Percentiles rank a stretch among this genome's conserved stretches.
phyloP scores from a whole-genome alignment of 23 red algal genomes.

The Pyropia haitanensis region DNA sequence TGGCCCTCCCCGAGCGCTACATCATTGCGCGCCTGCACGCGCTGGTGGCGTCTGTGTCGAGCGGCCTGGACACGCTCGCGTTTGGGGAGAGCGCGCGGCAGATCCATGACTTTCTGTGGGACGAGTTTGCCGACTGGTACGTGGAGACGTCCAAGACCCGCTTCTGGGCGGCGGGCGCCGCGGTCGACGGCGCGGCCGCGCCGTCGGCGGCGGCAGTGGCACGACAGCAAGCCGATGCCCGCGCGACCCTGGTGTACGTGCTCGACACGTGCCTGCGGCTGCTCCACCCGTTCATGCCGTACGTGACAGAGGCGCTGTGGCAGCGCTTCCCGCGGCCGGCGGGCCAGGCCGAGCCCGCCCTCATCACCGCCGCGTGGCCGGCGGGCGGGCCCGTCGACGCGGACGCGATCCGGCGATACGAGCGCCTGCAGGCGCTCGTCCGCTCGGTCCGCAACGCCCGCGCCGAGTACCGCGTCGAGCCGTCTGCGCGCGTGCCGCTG shows the following conservation, averaged over 20 bases:
- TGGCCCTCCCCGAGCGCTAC: slow-evolving; percentile 73
- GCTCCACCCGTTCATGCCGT: slow-evolving; percentile 98
- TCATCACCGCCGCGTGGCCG: slow-evolving; percentile 80
- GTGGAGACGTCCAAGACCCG: slow-evolving; percentile 89
- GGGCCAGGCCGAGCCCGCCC: slow-evolving; percentile 29
- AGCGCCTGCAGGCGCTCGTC: slow-evolving; percentile 69
- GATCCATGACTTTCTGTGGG: slow-evolving; percentile 94
- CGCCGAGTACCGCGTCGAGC: slow-evolving; percentile 76
- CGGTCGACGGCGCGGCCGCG: slow-evolving; percentile 1
- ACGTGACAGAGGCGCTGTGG: slow-evolving; percentile 88
- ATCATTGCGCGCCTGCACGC: slow-evolving; percentile 60
- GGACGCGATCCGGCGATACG: slow-evolving; percentile 49
- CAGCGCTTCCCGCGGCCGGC: slow-evolving; percentile 56
- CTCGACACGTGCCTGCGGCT: slow-evolving; percentile 85
- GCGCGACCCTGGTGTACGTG: slow-evolving; percentile 64
- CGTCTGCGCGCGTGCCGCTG: slow-evolving; percentile 42
- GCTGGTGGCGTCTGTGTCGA: slow-evolving; percentile 37
- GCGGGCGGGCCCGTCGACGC: slow-evolving; percentile 15
- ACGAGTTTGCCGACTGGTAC: slow-evolving; percentile 99
- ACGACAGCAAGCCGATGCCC: slow-evolving; percentile 1
- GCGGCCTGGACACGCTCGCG: slow-evolving; percentile 20
- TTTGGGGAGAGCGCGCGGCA: slow-evolving; percentile 72
- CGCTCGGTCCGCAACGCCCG: slow-evolving; percentile 79
- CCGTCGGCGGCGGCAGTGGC: neutral
- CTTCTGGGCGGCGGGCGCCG: slow-evolving; percentile 8